phyloP scores from a whole-genome alignment of 2,329 filamentous ascomycete species.

The Botrytis byssoidea region DNA sequence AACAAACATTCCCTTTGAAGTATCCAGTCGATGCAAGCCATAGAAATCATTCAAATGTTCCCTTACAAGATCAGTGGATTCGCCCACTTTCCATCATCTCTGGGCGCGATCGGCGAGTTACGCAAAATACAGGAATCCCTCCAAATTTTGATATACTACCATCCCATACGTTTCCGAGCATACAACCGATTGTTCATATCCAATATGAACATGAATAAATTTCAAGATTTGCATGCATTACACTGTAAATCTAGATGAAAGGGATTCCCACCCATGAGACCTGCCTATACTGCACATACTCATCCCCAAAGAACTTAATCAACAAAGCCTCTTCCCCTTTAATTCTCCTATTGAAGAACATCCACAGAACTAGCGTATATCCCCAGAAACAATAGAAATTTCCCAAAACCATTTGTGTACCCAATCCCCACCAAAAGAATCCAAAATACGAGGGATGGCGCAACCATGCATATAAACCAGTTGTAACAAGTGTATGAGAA shows the following conservation, averaged over 20 bases:
- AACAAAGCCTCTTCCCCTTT: constrained; percentile 75
- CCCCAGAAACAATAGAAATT: constrained; percentile 75
- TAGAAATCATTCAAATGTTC: background rate
- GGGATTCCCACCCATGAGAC: constrained; percentile 78
- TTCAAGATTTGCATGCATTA: constrained; percentile 2
- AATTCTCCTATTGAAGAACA: constrained; percentile 77
- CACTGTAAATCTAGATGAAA: constrained; percentile 53
- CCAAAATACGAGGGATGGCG: constrained; percentile 95
- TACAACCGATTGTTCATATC: background rate
- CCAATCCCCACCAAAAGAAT: constrained; percentile 98
- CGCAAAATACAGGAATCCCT: background rate
- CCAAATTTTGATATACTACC: background rate
- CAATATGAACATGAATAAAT: background rate
- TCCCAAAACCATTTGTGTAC: constrained; percentile 85
- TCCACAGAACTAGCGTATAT: constrained; percentile 77
- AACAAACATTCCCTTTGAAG: no score
- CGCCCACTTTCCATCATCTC: background rate
- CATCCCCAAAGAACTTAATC: constrained; percentile 76
- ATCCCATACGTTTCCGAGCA: background rate
- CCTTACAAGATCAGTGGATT: background rate
- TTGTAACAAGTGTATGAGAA: constrained; percentile 78
- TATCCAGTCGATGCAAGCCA: background rate
- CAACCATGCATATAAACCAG: constrained; percentile 72
- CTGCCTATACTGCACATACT: constrained; percentile 73
- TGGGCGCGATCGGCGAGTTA: background rate